A percentile compares a stretch with the other conserved stretches of the same genome.
Conservation (phyloP, 306 rosid species). For the Vigna trinervia region DNA sequence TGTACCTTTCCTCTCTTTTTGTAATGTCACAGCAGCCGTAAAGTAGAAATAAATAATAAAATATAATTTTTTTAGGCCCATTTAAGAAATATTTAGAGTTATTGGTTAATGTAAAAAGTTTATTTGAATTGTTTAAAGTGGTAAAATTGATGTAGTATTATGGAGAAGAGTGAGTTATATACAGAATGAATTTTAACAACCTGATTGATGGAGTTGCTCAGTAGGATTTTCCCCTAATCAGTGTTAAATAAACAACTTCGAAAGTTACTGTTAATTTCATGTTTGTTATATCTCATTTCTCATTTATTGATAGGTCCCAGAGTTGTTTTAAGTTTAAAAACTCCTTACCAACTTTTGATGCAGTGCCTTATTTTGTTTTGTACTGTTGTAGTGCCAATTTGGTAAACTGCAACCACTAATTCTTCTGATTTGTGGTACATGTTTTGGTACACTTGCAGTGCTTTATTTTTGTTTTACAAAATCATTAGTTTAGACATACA, state of each 20-base stretch:
- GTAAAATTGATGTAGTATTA: not conserved
- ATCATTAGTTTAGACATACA: not conserved
- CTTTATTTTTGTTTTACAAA: too few species aligned
- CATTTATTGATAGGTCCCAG: not conserved
- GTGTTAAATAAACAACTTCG: not conserved
- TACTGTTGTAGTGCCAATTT: not conserved
- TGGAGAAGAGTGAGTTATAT: not conserved
- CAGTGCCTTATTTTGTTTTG: too few species aligned
- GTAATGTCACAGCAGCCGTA: not conserved
- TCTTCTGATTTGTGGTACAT: not conserved
- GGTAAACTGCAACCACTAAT: not conserved
- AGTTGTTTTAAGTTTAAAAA: not conserved
- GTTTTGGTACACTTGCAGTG: too few species aligned
- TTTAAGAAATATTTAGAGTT: not conserved
- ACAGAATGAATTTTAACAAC: not conserved
- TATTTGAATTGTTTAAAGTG: not conserved
- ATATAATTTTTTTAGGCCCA: not conserved
- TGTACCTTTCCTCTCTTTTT: not conserved
- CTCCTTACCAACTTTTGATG: not conserved
- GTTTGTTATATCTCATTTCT: not conserved
- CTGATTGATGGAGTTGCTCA: not conserved
- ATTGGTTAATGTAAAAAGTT: not conserved
- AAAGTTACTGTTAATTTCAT: not conserved
- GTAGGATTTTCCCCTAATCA: not conserved
- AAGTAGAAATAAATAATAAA: not conserved